Percentiles rank a stretch among this genome's conserved stretches.
Evolutionary conservation across 495 filamentous ascomycete genomes (phyloP).

Genomic region (Xylaria flabelliformis): DNA sequence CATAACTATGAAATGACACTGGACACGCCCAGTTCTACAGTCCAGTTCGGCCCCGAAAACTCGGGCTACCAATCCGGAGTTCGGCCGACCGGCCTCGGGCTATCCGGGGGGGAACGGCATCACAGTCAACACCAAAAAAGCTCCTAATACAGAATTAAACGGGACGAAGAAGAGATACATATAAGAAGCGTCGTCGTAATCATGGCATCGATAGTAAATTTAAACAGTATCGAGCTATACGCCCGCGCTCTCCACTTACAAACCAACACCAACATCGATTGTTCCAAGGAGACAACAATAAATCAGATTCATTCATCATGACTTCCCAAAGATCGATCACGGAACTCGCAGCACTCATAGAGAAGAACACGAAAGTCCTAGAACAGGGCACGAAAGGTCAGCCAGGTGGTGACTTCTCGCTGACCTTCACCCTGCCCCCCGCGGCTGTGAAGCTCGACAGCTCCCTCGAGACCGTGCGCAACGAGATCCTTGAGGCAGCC

Average conservation of each 20-base stretch:
- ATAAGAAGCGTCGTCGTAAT: background rate
- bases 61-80: conserved; percentile 4
- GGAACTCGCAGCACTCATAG: conserved; percentile 37
- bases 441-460: conserved; percentile 15
- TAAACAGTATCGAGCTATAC: background rate
- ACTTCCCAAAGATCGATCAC: conserved; percentile 33
- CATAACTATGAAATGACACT: background rate
- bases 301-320: conserved; percentile 10
- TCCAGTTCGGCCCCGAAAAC: conserved; percentile 7
- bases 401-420: conserved; percentile 32
- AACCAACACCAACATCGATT: background rate
- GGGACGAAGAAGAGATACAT: background rate
- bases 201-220: conserved; percentile 9
- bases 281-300: background rate
- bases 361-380: conserved; percentile 26
- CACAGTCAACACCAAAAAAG: background rate
- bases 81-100: conserved; percentile 14
- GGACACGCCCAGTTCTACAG: background rate
- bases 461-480: conserved; percentile 25
- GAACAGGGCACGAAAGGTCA: conserved; percentile 32
- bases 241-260: background rate
- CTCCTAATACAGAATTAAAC: background rate
- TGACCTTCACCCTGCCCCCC: conserved; percentile 29
- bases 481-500: conserved; percentile 33
- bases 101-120: background rate